Evolutionary conservation across 768 basidiomycete species (phyloP), one percentile per base, ranked within the genome.

Genomic region (Leccinum rimulosum): DNA sequence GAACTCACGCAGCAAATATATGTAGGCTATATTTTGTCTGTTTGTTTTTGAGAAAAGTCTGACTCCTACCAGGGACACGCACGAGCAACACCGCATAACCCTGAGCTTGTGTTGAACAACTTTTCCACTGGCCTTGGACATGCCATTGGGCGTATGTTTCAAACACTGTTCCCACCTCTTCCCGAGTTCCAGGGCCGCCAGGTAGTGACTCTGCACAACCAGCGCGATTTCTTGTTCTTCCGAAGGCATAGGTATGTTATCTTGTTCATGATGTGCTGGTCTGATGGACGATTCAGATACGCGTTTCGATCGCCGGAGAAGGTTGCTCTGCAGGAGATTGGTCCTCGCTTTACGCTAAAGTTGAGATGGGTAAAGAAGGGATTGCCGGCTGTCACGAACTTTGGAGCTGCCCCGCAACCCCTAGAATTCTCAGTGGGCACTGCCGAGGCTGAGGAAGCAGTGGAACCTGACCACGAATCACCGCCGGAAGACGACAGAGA

Each of bases 211-310:
- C 79, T 98, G 19, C 97, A 98, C 70, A 98, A 98, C 69, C 95
- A 97, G 72, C 85, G 97, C 50, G 97, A 99, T 76, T 99, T 98
- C 75, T 76, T 99, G 58, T 99, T 99, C 78, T 96, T 99, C 79
- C 80, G 97, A 62, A 81, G 97, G 58, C 97, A 98, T 79, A 84
- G 97, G 87, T 96, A 60, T 54, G 84, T 69, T 49, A 61, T 7
- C 55, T 61, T 31, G 28, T 54, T 1, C 35, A 7, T 50, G 8
- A 50, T 58, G 30, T 30, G 15, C 19, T 6, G 40, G 47, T 2
- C 60, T 69, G 25, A 73, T 28, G 22, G 17, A 50, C 28, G 14
- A 58, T 36, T 15, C 35, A 95, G 92, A 67, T 96, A 95, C 73
- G 94, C 93, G 43, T 98, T 95, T 75, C 86, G 90, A 52, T 94